These are phyloP conservation scores for Scheffersomyces stipitis DNA, from an alignment of 805 yeast species.

Conservation along the genomic window DNA sequence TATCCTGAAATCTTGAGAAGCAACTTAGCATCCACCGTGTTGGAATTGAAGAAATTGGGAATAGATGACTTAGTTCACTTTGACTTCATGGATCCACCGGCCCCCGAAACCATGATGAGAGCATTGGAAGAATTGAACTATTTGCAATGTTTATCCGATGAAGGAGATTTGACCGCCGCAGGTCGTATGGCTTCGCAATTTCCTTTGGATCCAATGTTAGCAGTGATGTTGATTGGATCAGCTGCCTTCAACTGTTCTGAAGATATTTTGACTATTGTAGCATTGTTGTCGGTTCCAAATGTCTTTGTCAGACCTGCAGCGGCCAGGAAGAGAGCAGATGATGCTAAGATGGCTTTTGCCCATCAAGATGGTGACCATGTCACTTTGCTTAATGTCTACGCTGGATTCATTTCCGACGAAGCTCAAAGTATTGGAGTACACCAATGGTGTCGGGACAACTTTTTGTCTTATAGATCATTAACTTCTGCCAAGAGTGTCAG, in stretches of 20 bases:
- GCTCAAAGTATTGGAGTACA: conserved; percentile 63
- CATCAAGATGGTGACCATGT: conserved; percentile 96
- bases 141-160: conserved; percentile 85
- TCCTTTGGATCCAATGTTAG: conserved; percentile 94
- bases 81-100: conserved; percentile 99
- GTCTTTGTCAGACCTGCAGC: conserved; percentile 92
- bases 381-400: conserved; percentile 83
- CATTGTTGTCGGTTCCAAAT: conserved; percentile 88
- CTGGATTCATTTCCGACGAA: conserved; percentile 77
- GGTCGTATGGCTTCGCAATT: conserved; percentile 90
- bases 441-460: conserved; percentile 92
- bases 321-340: conserved; percentile 88
- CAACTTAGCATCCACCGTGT: conserved; percentile 86
- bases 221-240: conserved; percentile 87
- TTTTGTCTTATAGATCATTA: conserved; percentile 78
- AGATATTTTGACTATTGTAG: conserved; percentile 84
- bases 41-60: conserved; percentile 91
- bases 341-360: conserved; percentile 80
- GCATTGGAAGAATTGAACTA: conserved; percentile 94
- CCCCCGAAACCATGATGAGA: conserved; percentile 99
- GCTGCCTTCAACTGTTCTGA: conserved; percentile 84
- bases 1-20: conserved; percentile 94
- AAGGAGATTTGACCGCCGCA: conserved; percentile 83
- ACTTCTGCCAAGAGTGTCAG: conserved; percentile 86
- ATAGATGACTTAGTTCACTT: conserved; percentile 95